Conservation (phyloP, 495 filamentous ascomycete genomes). For the Xylaria flabelliformis region DNA sequence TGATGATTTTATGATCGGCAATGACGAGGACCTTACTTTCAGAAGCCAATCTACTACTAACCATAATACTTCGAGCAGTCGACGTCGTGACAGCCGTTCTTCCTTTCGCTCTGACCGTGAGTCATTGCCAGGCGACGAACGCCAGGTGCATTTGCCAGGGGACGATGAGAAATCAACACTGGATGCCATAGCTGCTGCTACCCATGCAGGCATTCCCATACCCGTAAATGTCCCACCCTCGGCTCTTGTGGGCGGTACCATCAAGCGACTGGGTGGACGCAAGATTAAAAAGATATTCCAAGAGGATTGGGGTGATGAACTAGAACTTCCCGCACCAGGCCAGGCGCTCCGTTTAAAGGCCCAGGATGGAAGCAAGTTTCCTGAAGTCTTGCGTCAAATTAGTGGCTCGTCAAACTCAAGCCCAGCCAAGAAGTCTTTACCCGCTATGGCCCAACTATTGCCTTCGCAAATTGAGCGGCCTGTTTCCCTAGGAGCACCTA, state of each 20-base stretch:
- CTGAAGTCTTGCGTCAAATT: slow-evolving; percentile 70
- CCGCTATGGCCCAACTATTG: slow-evolving; percentile 31
- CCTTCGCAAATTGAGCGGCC: slow-evolving; percentile 27
- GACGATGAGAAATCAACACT: slow-evolving; percentile 80
- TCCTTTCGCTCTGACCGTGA: slow-evolving; percentile 83
- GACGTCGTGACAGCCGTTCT: slow-evolving; percentile 74
- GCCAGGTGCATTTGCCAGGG: slow-evolving; percentile 77
- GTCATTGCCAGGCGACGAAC: slow-evolving; percentile 80
- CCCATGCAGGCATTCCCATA: slow-evolving; percentile 89
- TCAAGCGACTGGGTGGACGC: slow-evolving; percentile 85
- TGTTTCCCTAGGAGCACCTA: slow-evolving; percentile 41
- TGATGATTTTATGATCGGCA: slow-evolving; percentile 70
- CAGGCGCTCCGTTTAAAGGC: slow-evolving; percentile 68
- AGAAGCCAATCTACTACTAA: slow-evolving; percentile 64
- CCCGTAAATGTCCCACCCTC: slow-evolving; percentile 89
- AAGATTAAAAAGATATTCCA: slow-evolving; percentile 76
- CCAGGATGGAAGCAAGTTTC: slow-evolving; percentile 65
- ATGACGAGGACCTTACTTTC: slow-evolving; percentile 72
- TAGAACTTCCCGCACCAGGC: slow-evolving; percentile 75
- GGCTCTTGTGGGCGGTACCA: slow-evolving; percentile 91
- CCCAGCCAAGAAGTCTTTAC: slow-evolving; percentile 46
- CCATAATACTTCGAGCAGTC: slow-evolving; percentile 43
- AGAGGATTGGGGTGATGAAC: slow-evolving; percentile 88
- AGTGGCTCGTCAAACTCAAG: slow-evolving; percentile 53
- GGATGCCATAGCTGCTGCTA: slow-evolving; percentile 85